Base-by-base conservation (phyloP, 495 filamentous ascomycete species). In the Cercophora scortea region DNA sequence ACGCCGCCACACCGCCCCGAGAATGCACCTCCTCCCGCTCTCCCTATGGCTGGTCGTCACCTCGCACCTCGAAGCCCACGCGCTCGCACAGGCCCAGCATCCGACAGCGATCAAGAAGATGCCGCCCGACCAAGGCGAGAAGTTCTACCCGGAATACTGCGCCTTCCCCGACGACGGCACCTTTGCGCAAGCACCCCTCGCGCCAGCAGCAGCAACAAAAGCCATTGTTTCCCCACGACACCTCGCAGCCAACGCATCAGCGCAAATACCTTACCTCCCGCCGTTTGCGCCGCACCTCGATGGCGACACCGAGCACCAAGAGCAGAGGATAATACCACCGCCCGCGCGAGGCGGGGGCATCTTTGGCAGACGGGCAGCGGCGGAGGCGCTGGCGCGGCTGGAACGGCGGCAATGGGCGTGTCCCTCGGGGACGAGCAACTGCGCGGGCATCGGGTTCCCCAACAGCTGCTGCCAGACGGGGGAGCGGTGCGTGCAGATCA, bases 41-140 rank as follows among this genome's bases (percentile, higher is more conserved):
- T 70, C 76, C 10, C 61, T 79, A 52, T 67, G 79, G 60, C 63
- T 77, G 32, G 72, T 81, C 36, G 57, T 80, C 34, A 53, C 64
- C 1, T 63, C 61, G 43, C 65, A 64, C 16, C 58, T 70, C 33
- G 63, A 64, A 17, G 57, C 65, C 10, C 54, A 43, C 10, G 55
- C 61, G 39, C 61, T 61, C 35, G 40, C 43, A 15, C 47, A 50
- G 47, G 32, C 19, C 7, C 46, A 50, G 38, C 12, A 50, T 19
- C 70, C 76, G 56, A 62, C 76, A 52, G 64, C 70, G 34, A 68
- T 77, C 62, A 62, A 72, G 56, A 97, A 95, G 62, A 95, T 95
- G 89, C 83, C 79, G 45, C 70, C 64, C 5, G 88, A 95, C 63
- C 81, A 87, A 53, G 84, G 86, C 36, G 88, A 94, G 65, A 97